Conservation (phyloP, 805 yeast genomes). For the Candida coquimbonensis region DNA sequence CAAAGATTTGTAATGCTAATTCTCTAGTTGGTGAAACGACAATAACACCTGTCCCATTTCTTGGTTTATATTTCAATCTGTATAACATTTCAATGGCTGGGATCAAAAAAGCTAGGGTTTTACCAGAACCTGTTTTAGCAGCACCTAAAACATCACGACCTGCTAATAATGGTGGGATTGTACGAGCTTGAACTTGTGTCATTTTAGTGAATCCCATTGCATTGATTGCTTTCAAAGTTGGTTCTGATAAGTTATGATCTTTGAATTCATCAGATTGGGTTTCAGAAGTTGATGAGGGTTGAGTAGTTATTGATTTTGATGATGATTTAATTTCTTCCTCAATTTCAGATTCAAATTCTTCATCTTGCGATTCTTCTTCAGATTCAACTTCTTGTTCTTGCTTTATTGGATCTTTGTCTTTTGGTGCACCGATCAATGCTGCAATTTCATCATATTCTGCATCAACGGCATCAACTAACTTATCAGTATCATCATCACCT, state of each 20-base stretch:
- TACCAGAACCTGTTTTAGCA: constrained; percentile 99
- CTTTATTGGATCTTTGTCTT: constrained; percentile 11
- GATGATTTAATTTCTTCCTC: constrained; percentile 8
- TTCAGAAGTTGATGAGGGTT: constrained; percentile 1
- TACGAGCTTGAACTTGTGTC: constrained; percentile 94
- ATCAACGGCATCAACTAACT: constrained; percentile 47
- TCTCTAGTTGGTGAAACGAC: constrained; percentile 97
- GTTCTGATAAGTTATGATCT: constrained; percentile 65
- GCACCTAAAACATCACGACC: constrained; percentile 98
- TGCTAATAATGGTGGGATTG: constrained; percentile 93
- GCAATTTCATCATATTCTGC: constrained; percentile 54
- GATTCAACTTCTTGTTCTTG: constrained; percentile 14
- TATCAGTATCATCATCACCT: constrained; percentile 31
- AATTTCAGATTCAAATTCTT: constrained; percentile 13
- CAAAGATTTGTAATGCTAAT: constrained; percentile 93
- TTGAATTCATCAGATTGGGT: constrained; percentile 28
- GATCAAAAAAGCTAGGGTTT: constrained; percentile 88
- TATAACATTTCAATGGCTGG: constrained; percentile 94
- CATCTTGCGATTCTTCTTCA: constrained; percentile 10
- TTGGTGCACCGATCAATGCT: constrained; percentile 42
- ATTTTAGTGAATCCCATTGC: constrained; percentile 87
- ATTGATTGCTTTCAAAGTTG: constrained; percentile 72
- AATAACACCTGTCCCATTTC: constrained; percentile 97
- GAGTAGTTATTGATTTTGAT: constrained; percentile 8
- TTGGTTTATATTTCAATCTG: constrained; percentile 88